A percentile compares a stretch with the other conserved stretches of the same genome.
Evolutionary conservation across 768 basidiomycete species (phyloP).

Genomic region (Fomitopsis pulvina): DNA sequence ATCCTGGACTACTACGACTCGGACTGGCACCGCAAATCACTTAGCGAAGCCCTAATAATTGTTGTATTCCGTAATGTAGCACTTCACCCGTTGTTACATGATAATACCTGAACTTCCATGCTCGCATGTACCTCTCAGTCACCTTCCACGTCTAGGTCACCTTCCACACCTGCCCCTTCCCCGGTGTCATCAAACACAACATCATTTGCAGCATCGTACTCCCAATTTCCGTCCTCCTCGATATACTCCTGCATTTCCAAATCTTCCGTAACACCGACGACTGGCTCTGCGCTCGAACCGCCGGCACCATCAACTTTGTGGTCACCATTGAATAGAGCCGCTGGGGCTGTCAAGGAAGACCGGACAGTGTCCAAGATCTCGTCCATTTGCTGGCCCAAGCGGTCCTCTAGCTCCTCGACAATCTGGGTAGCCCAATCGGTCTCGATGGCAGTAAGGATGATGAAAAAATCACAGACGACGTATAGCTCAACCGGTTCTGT

Average conservation of each 20-base stretch:
- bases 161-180: slow-evolving; percentile 61
- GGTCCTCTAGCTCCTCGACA: slow-evolving; percentile 85
- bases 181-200: slow-evolving; percentile 58
- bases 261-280: neutral
- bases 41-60: slow-evolving; percentile 3
- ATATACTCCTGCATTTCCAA: slow-evolving; percentile 3
- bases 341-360: slow-evolving; percentile 27
- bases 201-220: slow-evolving; percentile 35
- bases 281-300: neutral
- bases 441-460: neutral
- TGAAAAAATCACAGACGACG: slow-evolving; percentile 49
- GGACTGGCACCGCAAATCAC: neutral
- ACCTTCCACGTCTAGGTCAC: slow-evolving; percentile 65
- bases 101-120: neutral
- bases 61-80: neutral
- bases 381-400: slow-evolving; percentile 64
- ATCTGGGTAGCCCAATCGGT: slow-evolving; percentile 43
- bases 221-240: slow-evolving; percentile 15
- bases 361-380: slow-evolving; percentile 58
- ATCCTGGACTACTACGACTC: neutral
- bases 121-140: slow-evolving; percentile 25
- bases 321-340: neutral
- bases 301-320: slow-evolving; percentile 14
- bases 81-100: neutral
- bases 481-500: slow-evolving; percentile 81